phyloP scores from a whole-genome alignment of 768 basidiomycete species.

The Tephrocybe sp. region DNA sequence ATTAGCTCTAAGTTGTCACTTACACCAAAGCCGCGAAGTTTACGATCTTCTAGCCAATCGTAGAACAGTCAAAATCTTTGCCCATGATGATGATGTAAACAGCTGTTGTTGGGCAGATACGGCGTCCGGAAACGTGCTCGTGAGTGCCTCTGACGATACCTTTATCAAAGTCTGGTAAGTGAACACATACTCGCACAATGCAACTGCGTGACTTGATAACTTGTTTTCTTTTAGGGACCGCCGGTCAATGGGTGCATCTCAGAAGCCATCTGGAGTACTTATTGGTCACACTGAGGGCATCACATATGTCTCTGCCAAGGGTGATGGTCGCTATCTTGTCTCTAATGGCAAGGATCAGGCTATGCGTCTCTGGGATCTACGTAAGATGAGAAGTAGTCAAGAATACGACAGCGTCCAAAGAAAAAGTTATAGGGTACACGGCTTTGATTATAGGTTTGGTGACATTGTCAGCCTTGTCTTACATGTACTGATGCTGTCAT shows the following conservation, averaged over 20 bases:
- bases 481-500: not conserved
- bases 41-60: slow-evolving; percentile 86
- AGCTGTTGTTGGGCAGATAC: slow-evolving; percentile 96
- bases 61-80: slow-evolving; percentile 82
- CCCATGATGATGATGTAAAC: slow-evolving; percentile 91
- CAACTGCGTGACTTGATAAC: too few species aligned
- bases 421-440: slow-evolving; percentile 52
- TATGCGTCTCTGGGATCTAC: slow-evolving; percentile 88
- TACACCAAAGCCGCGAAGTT: slow-evolving; percentile 44
- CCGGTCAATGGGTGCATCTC: slow-evolving; percentile 50
- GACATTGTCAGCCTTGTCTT: not conserved
- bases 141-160: slow-evolving; percentile 94
- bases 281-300: slow-evolving; percentile 97
- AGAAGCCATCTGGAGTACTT: slow-evolving; percentile 88
- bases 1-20: slow-evolving; percentile 3
- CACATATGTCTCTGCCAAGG: slow-evolving; percentile 92
- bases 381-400: slow-evolving; percentile 81
- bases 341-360: slow-evolving; percentile 97
- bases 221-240: too few species aligned
- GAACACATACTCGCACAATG: slow-evolving; percentile 43
- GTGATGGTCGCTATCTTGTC: slow-evolving; percentile 93
- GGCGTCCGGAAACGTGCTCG: slow-evolving; percentile 88
- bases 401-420: slow-evolving; percentile 60
- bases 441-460: slow-evolving; percentile 84
- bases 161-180: slow-evolving; percentile 93